Evolutionary conservation across 129 eudicot species (phyloP), one percentile per base, ranked within the genome.

Genomic region (Flaveria linearis): DNA sequence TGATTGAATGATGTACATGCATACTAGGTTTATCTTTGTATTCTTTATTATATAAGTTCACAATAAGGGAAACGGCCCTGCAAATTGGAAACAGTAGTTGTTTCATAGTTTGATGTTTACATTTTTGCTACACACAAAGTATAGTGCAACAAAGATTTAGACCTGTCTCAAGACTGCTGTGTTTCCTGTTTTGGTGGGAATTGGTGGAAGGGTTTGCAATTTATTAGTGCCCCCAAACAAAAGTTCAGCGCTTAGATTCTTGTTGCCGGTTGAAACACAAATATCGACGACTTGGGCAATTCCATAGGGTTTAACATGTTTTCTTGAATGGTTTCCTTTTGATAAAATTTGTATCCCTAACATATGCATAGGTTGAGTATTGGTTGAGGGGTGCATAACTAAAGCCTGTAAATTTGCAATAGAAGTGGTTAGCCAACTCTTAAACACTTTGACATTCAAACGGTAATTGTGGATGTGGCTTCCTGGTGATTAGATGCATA

Each of bases 101-200:
- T 17, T 4, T 22, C 30, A 9, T 36, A 6, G 11, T 28, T 50
- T 25, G 75, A 26, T 23, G 51, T 5, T 69, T 14, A 45, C 46
- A 69, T 43, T n/a, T 57, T 69, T 47, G 58, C 42, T 69, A 23
- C 41, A 20, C 36, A 58, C 65, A 57, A 56, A 56, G 25, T 56
- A 20, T 56, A 20, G 62, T 57, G 33, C 64, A 58, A 58, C 36
- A 58, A 22, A 20, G 36, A 22, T 30, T 4, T 22, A 22, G 16
- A 22, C 36, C 9, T 22, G 5, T 8, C 9, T 22, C 65, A 58
- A 23, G 65, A 23, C 15, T 22, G 5, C 25, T 23, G 39, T 58
- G 22, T 20, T 58, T 55, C 26, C 10, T 17, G 12, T 17, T 58
- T 58, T 58, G 4, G 33, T 17, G 62, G 16, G 16, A 10, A 22